Conservation (phyloP, 441 rosid species). For the Erysimum pusillum region DNA sequence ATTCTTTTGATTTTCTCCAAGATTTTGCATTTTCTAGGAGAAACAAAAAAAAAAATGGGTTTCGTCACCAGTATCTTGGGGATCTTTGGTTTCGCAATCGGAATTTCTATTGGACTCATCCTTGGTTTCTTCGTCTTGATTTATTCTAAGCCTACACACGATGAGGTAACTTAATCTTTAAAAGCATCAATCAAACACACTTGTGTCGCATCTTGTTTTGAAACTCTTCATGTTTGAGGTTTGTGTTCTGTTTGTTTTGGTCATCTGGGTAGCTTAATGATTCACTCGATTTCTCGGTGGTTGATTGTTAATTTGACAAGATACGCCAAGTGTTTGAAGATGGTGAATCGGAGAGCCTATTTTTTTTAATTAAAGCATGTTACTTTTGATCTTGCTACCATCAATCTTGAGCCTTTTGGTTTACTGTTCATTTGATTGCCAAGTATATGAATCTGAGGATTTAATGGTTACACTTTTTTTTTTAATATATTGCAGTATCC, state of each 20-base stretch:
- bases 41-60: conserved; percentile 48
- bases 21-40: too few relatives aligned
- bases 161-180: conserved; percentile 50
- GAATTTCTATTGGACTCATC: conserved; percentile 61
- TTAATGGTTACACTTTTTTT: background rate
- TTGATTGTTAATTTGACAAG: conserved; percentile 4
- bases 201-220: background rate
- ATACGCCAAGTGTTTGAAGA: background rate
- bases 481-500: conserved; percentile 59
- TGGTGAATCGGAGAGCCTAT: conserved; percentile 11
- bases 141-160: conserved; percentile 63
- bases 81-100: conserved; percentile 54
- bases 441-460: background rate
- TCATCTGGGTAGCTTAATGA: conserved; percentile 27
- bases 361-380: conserved; percentile 3
- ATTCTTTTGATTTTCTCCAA: background rate
- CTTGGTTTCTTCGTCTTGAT: conserved; percentile 72
- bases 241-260: conserved; percentile 24
- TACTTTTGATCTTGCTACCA: background rate
- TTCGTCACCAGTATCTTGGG: conserved; percentile 49
- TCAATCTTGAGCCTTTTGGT: background rate
- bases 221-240: background rate
- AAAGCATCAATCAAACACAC: conserved; percentile 1
- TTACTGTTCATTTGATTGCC: background rate
- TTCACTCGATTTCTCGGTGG: background rate